Evolutionary conservation across 768 basidiomycete genomes (phyloP), one percentile per base, ranked within the genome.

Genomic region (Boletus vinaceobasis): DNA sequence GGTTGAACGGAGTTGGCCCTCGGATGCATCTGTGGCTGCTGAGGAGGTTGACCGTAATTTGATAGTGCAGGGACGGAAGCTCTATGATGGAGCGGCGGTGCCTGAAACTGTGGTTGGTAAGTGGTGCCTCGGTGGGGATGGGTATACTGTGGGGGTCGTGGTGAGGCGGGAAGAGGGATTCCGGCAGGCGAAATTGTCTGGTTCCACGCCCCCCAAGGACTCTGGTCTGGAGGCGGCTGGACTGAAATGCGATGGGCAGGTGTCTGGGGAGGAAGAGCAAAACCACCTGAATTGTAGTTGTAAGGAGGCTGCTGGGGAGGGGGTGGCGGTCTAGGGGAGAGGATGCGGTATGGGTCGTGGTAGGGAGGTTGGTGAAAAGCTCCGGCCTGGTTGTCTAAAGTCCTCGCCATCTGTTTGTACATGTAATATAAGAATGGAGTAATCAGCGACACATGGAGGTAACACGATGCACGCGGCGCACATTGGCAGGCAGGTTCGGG

Each of bases 401-500:
- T 77, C 57, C 78, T 76, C 10, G 86, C 84, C 80, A 88, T 88
- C 85, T 87, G 66, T 52, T 66, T 58, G 59, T 47, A 63, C 58
- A 62, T 66, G 62, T 66, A 65, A 66, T 55, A 68, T 49, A 52
- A 46, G 59, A 50, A 60, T 52, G 43, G 58, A 56, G 54, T 60
- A 40, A 58, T 64, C 52, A 52, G 56, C 51, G 33, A 53, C 46
- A 38, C 29, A 53, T 43, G 48, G 45, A 47, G 52, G 55, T 49
- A 56, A 57, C 57, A 57, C 17, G 26, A 48, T 39, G 56, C 61
- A 51, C 50, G 60, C 50, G n/a, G 76, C 80, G 66, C 65, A 86
- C 87, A 63, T 86, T 85, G 32, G 79, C 77, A 19, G 86, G 83
- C 1, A 88, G 66, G 57, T 74, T 76, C 10, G 83, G 83, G 60